These are phyloP conservation scores for Penicillium nordicum DNA, from an alignment of 2,329 filamentous ascomycete genomes.

Conservation along the genomic window DNA sequence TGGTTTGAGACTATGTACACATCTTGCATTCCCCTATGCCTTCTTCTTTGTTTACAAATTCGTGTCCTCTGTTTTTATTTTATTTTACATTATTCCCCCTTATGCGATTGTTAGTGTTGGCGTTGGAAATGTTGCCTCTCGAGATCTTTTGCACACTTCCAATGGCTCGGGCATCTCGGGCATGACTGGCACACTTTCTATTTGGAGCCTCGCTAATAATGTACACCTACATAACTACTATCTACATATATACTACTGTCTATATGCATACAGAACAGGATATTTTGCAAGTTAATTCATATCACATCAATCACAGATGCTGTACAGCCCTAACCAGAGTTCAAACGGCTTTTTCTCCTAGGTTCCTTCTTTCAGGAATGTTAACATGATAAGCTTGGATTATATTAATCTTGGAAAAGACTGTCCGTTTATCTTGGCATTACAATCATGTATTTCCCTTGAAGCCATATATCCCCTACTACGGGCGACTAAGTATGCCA, in stretches of 20 bases:
- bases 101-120: slow-evolving; percentile 13
- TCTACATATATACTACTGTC: no score
- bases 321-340: no score
- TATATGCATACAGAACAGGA: not conserved
- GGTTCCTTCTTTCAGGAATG: no score
- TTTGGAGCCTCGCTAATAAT: not conserved
- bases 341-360: no score
- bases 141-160: not conserved
- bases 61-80: not conserved
- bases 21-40: not conserved
- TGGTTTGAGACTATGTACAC: not conserved
- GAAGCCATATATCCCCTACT: no score
- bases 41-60: not conserved
- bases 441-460: no score
- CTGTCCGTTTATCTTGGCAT: no score
- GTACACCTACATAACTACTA: not conserved
- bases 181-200: not conserved
- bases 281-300: no score
- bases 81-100: slow-evolving; percentile 9
- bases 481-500: no score
- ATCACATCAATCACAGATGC: no score
- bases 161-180: not conserved
- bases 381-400: not conserved
- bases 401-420: no score
- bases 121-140: slow-evolving; percentile 5